Evolutionary conservation across 176 grass and related monocot species (phyloP).

Genomic region (Microstegium vimineum): DNA sequence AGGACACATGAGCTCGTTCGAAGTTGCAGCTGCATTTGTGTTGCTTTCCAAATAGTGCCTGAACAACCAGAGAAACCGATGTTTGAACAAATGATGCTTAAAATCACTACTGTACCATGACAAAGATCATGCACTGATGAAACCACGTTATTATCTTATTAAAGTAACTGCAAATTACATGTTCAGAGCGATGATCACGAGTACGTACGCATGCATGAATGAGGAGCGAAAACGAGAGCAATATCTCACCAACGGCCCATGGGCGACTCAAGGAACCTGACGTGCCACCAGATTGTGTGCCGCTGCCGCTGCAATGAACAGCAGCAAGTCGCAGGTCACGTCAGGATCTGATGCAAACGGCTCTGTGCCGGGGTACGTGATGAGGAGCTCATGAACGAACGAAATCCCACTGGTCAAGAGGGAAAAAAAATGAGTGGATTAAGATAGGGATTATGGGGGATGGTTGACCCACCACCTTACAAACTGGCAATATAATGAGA

Average conservation of each 20-base stretch:
- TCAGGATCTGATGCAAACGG: slow-evolving; percentile 28
- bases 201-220: background rate
- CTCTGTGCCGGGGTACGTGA: slow-evolving; percentile 20
- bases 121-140: background rate
- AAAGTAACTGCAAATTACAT: background rate
- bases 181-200: background rate
- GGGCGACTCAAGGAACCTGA: slow-evolving; percentile 25
- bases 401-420: slow-evolving; percentile 22
- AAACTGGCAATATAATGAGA: background rate
- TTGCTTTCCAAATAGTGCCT: background rate
- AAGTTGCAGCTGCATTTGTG: background rate
- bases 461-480: slow-evolving; percentile 30
- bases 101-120: background rate
- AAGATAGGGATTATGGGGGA: slow-evolving; percentile 23
- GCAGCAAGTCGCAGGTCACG: slow-evolving; percentile 40
- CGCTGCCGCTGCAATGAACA: background rate
- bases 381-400: background rate
- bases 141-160: background rate
- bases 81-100: background rate
- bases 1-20: background rate
- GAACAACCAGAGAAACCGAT: background rate
- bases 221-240: slow-evolving; percentile 28
- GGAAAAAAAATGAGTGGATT: background rate
- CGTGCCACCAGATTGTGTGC: slow-evolving; percentile 35
- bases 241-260: slow-evolving; percentile 19